These are phyloP conservation scores for Clitoria ternatea DNA, from an alignment of 306 rosid genomes.

Conservation along the genomic window DNA sequence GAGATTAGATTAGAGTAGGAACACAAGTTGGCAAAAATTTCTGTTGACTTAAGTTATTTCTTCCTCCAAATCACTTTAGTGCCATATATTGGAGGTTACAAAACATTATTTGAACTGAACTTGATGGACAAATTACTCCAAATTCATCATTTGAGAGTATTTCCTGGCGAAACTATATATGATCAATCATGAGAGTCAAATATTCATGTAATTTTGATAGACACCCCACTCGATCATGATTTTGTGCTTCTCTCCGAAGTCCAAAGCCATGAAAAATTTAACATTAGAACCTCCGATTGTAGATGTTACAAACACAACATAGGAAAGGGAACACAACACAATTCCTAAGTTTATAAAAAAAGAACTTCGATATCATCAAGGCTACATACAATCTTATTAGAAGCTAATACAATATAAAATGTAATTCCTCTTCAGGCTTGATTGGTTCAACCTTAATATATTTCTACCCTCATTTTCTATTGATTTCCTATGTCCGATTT, in stretches of 20 bases:
- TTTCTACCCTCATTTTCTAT: not conserved
- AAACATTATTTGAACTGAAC: not conserved
- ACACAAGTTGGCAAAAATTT: not conserved
- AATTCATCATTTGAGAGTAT: conserved; percentile 5
- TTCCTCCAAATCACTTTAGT: not conserved
- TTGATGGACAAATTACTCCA: not conserved
- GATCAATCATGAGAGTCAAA: not conserved
- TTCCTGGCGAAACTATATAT: not conserved
- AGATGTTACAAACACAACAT: not conserved
- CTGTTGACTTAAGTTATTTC: not conserved
- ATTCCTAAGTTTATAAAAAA: not conserved
- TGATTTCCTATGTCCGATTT: not conserved
- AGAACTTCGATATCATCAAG: not conserved
- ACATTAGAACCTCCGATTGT: not conserved
- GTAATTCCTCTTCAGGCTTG: not conserved
- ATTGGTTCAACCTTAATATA: not conserved
- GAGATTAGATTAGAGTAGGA: not conserved
- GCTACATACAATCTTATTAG: not conserved
- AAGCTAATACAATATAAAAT: not conserved
- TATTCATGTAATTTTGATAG: not conserved
- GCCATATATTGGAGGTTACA: not conserved
- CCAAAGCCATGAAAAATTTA: not conserved
- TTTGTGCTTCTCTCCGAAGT: not conserved
- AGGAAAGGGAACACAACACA: not conserved
- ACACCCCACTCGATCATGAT: not conserved